Evolutionary conservation across 2,329 filamentous ascomycete species (phyloP).

Genomic region (Fusarium pilosicola): DNA sequence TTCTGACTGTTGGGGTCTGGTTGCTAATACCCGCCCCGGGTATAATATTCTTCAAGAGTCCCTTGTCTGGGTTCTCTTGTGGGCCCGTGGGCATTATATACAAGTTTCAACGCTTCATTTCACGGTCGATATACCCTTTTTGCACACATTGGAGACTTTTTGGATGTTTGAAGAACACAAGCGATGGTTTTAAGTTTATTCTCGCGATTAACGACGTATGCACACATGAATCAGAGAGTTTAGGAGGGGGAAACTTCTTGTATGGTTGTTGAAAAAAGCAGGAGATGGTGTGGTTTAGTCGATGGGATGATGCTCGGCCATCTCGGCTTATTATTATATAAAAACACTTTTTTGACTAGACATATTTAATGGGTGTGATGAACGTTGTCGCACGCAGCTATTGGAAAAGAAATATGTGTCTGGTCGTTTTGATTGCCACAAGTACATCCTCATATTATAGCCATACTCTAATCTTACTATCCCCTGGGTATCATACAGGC

Average conservation of each 20-base stretch:
- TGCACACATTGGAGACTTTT: slow-evolving; percentile 37
- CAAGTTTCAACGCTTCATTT: slow-evolving; percentile 43
- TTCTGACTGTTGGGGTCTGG: slow-evolving; percentile 7
- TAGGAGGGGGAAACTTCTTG: slow-evolving; percentile 11
- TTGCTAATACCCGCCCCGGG: slow-evolving; percentile 32
- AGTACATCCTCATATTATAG: neutral
- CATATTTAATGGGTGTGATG: slow-evolving; percentile 36
- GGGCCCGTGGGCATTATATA: slow-evolving; percentile 41
- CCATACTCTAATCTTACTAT: slow-evolving; percentile 8
- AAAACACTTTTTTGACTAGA: slow-evolving; percentile 39
- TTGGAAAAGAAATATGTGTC: slow-evolving; percentile 32
- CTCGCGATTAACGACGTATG: slow-evolving; percentile 42
- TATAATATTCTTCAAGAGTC: slow-evolving; percentile 27
- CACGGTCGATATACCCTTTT: slow-evolving; percentile 48
- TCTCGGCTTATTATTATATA: slow-evolving; percentile 27
- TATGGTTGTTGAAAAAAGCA: slow-evolving; percentile 19
- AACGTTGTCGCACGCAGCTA: slow-evolving; percentile 21
- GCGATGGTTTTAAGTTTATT: slow-evolving; percentile 39
- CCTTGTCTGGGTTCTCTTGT: slow-evolving; percentile 11
- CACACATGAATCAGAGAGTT: slow-evolving; percentile 38
- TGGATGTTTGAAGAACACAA: slow-evolving; percentile 38
- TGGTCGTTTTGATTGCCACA: slow-evolving; percentile 11
- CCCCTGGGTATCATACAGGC: slow-evolving; percentile 34
- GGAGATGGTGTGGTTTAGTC: slow-evolving; percentile 20
- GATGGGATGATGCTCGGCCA: slow-evolving; percentile 28